Evolutionary conservation across 1,284 basidiomycete genomes (phyloP).

Genomic region (Moniliophthora roreri): DNA sequence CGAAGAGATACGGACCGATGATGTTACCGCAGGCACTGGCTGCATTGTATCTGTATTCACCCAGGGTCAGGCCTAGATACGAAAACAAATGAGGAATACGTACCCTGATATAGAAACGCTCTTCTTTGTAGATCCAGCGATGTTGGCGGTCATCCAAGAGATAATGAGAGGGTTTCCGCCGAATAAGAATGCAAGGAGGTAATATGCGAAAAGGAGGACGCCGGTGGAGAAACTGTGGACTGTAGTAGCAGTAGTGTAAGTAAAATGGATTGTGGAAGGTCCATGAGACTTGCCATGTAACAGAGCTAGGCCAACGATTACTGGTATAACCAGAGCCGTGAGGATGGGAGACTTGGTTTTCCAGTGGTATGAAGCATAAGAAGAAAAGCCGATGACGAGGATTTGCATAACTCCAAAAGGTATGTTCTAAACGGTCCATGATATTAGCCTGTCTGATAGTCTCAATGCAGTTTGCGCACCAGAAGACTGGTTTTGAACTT

Average conservation of each 20-base stretch:
- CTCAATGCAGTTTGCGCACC: not conserved
- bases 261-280: not conserved
- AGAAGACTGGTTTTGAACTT: conserved; percentile 15
- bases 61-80: not conserved
- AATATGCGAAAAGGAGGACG: conserved; percentile 16
- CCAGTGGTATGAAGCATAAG: conserved; percentile 10
- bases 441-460: too few relatives aligned
- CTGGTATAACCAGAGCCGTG: conserved; percentile 11
- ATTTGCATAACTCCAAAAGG: conserved; percentile 17
- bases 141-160: conserved; percentile 21
- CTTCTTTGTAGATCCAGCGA: conserved; percentile 19
- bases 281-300: conserved; percentile 10
- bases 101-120: conserved; percentile 10
- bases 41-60: conserved; percentile 10
- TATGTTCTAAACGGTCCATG: conserved; percentile 11
- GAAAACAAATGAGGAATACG: not conserved
- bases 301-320: conserved; percentile 15
- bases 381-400: conserved; percentile 13
- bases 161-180: conserved; percentile 16
- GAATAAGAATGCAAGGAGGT: conserved; percentile 18
- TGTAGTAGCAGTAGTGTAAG: not conserved
- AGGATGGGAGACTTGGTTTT: conserved; percentile 13
- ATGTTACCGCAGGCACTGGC: conserved; percentile 18
- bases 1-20: conserved; percentile 18
- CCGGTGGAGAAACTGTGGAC: conserved; percentile 2